These are phyloP conservation scores for Eleusine indica DNA, from an alignment of 176 grass and related monocot species.

Conservation along the genomic window DNA sequence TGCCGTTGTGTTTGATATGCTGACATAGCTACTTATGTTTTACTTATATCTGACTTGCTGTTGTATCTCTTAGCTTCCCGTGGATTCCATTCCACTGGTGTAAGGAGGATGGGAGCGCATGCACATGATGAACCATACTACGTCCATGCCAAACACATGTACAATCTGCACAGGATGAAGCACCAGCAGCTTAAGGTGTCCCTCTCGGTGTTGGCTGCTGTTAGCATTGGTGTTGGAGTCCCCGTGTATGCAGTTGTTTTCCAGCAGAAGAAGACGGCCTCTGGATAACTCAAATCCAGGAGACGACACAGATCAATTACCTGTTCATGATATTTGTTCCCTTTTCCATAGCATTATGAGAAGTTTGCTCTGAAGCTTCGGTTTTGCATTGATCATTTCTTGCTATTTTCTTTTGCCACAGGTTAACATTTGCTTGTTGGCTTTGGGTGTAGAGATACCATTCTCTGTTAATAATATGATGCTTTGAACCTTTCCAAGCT, in stretches of 20 bases:
- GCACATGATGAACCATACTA: constrained; percentile 60
- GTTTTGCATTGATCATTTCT: neutral
- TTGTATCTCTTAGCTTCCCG: constrained; percentile 35
- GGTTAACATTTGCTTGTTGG: neutral
- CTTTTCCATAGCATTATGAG: neutral
- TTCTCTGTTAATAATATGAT: constrained; percentile 28
- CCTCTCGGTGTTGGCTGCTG: constrained; percentile 42
- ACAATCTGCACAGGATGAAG: constrained; percentile 73
- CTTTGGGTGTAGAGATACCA: neutral
- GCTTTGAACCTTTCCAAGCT: constrained; percentile 12
- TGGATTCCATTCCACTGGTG: constrained; percentile 55
- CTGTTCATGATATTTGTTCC: neutral
- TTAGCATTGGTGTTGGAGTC: constrained; percentile 58
- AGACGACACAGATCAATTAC: neutral
- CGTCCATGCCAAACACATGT: constrained; percentile 82
- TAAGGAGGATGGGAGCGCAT: constrained; percentile 65
- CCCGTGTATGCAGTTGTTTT: constrained; percentile 66
- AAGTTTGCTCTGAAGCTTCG: neutral
- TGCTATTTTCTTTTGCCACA: neutral
- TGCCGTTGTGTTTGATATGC: neutral
- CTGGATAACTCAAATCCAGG: constrained; percentile 20
- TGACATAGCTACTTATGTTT: neutral
- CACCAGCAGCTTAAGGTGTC: constrained; percentile 58
- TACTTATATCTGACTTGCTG: neutral
- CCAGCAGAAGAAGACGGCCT: constrained; percentile 76